These are phyloP conservation scores for Vigna radiata DNA, from an alignment of 306 rosid genomes.

Conservation along the genomic window DNA sequence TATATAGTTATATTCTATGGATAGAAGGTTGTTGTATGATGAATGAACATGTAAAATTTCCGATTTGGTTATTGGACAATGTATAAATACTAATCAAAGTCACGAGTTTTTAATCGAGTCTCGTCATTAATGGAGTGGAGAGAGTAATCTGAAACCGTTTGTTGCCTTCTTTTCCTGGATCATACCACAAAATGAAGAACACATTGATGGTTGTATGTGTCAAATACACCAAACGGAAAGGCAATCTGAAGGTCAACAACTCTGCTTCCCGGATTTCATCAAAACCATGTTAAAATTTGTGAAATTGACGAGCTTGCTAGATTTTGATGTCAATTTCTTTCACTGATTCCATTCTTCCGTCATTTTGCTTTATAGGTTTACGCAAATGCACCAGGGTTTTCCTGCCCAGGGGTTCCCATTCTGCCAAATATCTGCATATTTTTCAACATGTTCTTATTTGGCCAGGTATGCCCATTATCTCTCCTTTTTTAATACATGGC, in stretches of 20 bases:
- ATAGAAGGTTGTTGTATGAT: constrained; percentile 1
- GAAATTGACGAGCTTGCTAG: constrained; percentile 27
- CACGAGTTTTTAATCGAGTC: constrained; percentile 21
- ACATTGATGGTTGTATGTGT: constrained; percentile 27
- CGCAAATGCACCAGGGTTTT: constrained; percentile 78
- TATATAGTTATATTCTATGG: neutral
- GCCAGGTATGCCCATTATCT: constrained; percentile 64
- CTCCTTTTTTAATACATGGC: constrained; percentile 24
- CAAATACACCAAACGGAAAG: constrained; percentile 37
- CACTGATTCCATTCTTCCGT: constrained; percentile 33
- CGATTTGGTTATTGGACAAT: constrained; percentile 21
- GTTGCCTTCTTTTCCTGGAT: constrained; percentile 40
- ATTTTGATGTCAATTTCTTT: constrained; percentile 34
- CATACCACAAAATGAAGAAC: constrained; percentile 34
- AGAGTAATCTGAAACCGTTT: constrained; percentile 14
- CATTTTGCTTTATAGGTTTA: constrained; percentile 62
- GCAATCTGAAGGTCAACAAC: constrained; percentile 23
- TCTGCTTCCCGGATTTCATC: constrained; percentile 35
- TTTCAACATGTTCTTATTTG: constrained; percentile 92
- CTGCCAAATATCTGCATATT: constrained; percentile 84
- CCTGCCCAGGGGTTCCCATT: constrained; percentile 90
- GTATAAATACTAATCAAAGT: constrained; percentile 2
- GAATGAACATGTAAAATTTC: constrained; percentile 1
- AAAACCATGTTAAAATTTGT: constrained; percentile 11
- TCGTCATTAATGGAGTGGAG: constrained; percentile 21